phyloP scores from a whole-genome alignment of 768 basidiomycete species.

The Dioszegia crocea region DNA sequence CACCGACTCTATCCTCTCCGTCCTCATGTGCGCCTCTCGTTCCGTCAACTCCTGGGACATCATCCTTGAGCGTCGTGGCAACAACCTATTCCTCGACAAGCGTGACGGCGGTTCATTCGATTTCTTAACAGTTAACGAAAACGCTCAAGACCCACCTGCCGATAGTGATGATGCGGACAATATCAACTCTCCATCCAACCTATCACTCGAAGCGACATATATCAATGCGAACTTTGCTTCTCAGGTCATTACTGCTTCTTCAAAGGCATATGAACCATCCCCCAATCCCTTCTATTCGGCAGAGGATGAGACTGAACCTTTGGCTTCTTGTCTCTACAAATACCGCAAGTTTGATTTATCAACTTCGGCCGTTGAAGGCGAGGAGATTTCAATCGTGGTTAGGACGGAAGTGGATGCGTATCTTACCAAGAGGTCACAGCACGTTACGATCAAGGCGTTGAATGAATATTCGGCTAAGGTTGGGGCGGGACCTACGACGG shows the following conservation, averaged over 20 bases:
- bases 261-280: constrained; percentile 68
- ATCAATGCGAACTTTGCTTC: constrained; percentile 98
- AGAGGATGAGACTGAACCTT: constrained; percentile 87
- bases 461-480: constrained; percentile 95
- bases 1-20: constrained; percentile 89
- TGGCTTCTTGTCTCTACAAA: constrained; percentile 92
- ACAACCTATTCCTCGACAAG: constrained; percentile 93
- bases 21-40: constrained; percentile 91
- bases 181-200: constrained; percentile 87
- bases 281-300: constrained; percentile 89
- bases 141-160: constrained; percentile 82
- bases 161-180: constrained; percentile 66
- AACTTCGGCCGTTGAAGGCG: constrained; percentile 60
- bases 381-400: constrained; percentile 72
- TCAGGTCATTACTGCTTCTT: constrained; percentile 67
- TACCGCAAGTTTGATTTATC: constrained; percentile 88
- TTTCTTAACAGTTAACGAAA: constrained; percentile 97
- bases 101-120: constrained; percentile 88
- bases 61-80: constrained; percentile 85
- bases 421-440: constrained; percentile 59
- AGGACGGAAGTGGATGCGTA: constrained; percentile 96
- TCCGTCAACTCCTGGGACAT: constrained; percentile 99
- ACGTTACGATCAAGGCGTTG: constrained; percentile 86
- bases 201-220: constrained; percentile 95
- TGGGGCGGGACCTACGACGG: constrained; percentile 56